These are phyloP conservation scores for Tephrocybe rancida DNA, from an alignment of 768 basidiomycete species.

Conservation along the genomic window DNA sequence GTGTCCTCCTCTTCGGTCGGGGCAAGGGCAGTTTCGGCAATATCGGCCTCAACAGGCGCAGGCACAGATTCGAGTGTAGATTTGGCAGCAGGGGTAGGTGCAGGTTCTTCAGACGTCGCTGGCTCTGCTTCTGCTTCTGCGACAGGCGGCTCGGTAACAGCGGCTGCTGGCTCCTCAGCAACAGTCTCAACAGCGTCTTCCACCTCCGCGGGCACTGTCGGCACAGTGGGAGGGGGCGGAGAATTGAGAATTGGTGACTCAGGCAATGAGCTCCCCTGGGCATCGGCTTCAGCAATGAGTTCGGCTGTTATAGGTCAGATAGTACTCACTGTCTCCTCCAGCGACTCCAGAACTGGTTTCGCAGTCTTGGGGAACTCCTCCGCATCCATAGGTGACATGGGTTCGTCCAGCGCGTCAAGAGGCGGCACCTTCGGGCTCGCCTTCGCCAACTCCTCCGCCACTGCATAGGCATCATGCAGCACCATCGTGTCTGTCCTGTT, in stretches of 20 bases:
- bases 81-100: neutral
- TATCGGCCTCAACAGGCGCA: constrained; percentile 2
- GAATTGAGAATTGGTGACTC: constrained; percentile 17
- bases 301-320: neutral
- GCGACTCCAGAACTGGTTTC: neutral
- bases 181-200: no score
- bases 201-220: neutral
- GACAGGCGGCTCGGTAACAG: no score
- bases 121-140: neutral
- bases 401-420: constrained; percentile 1
- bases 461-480: constrained; percentile 44
- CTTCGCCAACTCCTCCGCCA: constrained; percentile 34
- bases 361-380: constrained; percentile 11
- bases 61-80: neutral
- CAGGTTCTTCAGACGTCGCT: neutral
- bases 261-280: constrained; percentile 12
- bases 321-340: constrained; percentile 3
- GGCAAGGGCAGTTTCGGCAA: constrained; percentile 7
- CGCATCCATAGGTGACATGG: constrained; percentile 13
- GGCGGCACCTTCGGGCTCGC: constrained; percentile 6
- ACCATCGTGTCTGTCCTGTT: constrained; percentile 79
- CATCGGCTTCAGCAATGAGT: neutral
- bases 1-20: neutral
- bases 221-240: neutral
- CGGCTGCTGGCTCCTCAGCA: constrained; percentile 5